Conservation (phyloP, 1,284 basidiomycete genomes). For the Ganoderma meredithae region DNA sequence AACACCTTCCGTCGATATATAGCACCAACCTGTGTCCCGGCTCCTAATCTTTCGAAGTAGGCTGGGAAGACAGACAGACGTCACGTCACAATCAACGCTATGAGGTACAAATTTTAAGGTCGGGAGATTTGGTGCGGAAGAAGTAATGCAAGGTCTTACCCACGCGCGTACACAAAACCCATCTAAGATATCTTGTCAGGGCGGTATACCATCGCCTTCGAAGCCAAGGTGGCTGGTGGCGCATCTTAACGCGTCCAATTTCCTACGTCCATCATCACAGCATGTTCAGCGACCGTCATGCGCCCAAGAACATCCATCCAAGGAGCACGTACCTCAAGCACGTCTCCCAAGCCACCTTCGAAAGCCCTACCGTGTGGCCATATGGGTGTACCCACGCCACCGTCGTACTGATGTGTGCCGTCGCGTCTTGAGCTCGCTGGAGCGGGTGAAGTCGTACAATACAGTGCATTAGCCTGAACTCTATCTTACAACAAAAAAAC, state of each 20-base stretch:
- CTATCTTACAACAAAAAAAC: conserved; percentile 22
- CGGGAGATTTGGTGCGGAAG: neutral
- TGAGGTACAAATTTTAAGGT: neutral
- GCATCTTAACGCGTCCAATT: neutral
- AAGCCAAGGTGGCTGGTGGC: neutral
- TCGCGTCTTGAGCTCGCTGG: conserved; percentile 11
- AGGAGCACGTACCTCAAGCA: neutral
- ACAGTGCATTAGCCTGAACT: conserved; percentile 17
- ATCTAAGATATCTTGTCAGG: neutral
- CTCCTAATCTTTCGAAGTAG: too few species aligned
- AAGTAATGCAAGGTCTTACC: neutral
- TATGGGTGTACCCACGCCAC: too few species aligned
- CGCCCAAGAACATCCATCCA: neutral
- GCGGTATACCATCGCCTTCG: neutral
- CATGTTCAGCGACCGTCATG: neutral
- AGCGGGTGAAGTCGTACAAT: conserved; percentile 26
- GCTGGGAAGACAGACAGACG: too few species aligned
- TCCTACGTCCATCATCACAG: neutral
- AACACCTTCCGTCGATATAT: too few species aligned
- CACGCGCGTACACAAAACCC: neutral
- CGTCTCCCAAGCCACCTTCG: neutral
- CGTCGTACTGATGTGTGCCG: neutral
- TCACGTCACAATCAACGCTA: neutral
- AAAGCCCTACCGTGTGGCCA: neutral
- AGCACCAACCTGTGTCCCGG: too few species aligned